These are phyloP conservation scores for Hygrophila difformis DNA, from an alignment of 257 asterid genomes.

Conservation along the genomic window DNA sequence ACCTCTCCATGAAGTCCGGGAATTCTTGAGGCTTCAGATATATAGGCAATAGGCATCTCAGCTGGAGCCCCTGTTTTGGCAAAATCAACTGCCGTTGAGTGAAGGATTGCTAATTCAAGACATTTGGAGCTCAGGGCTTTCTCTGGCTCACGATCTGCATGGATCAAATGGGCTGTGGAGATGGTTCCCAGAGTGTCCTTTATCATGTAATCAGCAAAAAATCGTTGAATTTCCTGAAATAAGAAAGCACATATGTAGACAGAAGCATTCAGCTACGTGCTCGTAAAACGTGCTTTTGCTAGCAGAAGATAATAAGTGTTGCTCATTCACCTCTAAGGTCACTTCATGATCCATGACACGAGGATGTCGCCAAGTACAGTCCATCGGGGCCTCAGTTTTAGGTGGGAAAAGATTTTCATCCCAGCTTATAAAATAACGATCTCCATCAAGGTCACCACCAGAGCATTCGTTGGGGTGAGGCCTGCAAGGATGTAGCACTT, in stretches of 20 bases:
- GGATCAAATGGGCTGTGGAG: conserved; percentile 83
- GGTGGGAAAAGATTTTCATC: conserved; percentile 59
- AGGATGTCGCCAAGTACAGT: conserved; percentile 73
- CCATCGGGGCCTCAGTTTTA: conserved; percentile 78
- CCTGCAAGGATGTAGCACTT: conserved; percentile 33
- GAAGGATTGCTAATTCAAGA: conserved; percentile 76
- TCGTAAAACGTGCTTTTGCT: too few species aligned
- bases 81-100: conserved; percentile 96
- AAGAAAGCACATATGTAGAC: background rate
- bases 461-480: conserved; percentile 99
- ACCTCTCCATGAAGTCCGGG: conserved; percentile 92
- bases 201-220: conserved; percentile 84
- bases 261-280: too few species aligned
- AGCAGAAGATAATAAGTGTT: conserved; percentile 8
- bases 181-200: conserved; percentile 80
- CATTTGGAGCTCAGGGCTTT: conserved; percentile 76
- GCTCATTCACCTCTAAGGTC: conserved; percentile 54
- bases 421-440: conserved; percentile 87
- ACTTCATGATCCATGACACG: conserved; percentile 88
- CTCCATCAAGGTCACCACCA: conserved; percentile 99
- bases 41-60: conserved; percentile 76
- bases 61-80: conserved; percentile 97
- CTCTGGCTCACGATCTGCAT: conserved; percentile 77
- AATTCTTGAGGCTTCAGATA: conserved; percentile 67
- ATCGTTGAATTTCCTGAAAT: conserved; percentile 78